Evolutionary conservation across 768 basidiomycete genomes (phyloP).

Genomic region (Mycena leptocephala): DNA sequence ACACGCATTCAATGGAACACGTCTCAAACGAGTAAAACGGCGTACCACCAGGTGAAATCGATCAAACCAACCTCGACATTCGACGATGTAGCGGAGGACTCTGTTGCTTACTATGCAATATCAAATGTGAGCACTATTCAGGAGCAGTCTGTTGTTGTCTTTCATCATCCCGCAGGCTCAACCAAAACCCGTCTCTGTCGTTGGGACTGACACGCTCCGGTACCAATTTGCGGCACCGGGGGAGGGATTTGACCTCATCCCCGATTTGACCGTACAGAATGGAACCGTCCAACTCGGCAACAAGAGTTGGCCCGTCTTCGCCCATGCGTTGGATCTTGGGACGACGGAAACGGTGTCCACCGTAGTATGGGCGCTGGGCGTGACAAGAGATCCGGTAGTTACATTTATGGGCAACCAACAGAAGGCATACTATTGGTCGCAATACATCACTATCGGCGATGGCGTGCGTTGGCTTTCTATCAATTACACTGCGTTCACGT

Average conservation of each 20-base stretch:
- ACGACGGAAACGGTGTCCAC: constrained; percentile 44
- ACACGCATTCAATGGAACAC: constrained; percentile 63
- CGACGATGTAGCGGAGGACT: constrained; percentile 66
- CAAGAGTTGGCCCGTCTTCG: constrained; percentile 63
- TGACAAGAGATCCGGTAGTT: constrained; percentile 53
- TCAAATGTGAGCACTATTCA: constrained; percentile 45
- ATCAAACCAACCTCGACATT: too few species aligned
- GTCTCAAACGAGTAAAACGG: constrained; percentile 45
- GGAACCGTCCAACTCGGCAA: constrained; percentile 10
- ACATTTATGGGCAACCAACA: constrained; percentile 43
- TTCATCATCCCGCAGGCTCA: not conserved
- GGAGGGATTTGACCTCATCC: not conserved
- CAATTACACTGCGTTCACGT: not conserved
- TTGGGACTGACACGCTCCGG: constrained; percentile 25
- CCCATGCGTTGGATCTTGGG: constrained; percentile 65
- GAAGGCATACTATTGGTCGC: constrained; percentile 57
- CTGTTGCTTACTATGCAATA: constrained; percentile 64
- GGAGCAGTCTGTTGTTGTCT: not conserved
- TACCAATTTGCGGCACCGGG: not conserved
- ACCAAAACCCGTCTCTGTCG: constrained; percentile 16
- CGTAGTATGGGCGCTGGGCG: constrained; percentile 56
- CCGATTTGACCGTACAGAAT: not conserved
- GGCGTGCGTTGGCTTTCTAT: constrained; percentile 44
- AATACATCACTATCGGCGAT: constrained; percentile 45
- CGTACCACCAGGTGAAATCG: constrained; percentile 63